Conservation (phyloP, 2,329 filamentous ascomycete species). For the Mollisia scopiformis region DNA sequence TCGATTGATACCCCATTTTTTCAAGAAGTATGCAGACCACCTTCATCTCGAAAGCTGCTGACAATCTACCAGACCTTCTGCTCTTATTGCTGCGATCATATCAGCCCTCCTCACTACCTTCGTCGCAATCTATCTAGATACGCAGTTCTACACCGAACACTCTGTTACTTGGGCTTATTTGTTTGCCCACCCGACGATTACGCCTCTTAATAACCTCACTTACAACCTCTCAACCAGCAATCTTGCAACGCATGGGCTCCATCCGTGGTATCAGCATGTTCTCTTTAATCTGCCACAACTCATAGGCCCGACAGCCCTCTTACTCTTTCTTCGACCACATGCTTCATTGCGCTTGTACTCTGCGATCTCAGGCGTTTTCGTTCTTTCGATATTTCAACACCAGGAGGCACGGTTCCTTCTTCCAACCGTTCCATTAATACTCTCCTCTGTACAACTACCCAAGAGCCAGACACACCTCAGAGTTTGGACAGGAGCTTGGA, state of each 20-base stretch:
- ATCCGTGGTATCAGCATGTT: conserved; percentile 79
- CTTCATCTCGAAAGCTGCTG: conserved; percentile 8
- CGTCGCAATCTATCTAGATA: conserved; percentile 81
- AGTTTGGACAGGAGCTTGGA: conserved; percentile 65
- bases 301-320: conserved; percentile 68
- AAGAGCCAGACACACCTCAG: conserved; percentile 51
- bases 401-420: conserved; percentile 81
- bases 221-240: conserved; percentile 76
- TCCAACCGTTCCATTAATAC: conserved; percentile 74
- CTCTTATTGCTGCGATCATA: conserved; percentile 64
- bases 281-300: conserved; percentile 72
- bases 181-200: conserved; percentile 68
- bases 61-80: conserved; percentile 50
- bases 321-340: conserved; percentile 61
- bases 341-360: conserved; percentile 68
- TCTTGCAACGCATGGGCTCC: conserved; percentile 74
- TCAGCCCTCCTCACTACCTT: conserved; percentile 70
- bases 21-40: conserved; percentile 74
- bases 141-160: conserved; percentile 73
- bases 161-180: conserved; percentile 68
- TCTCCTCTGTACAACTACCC: conserved; percentile 73
- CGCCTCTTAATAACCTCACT: conserved; percentile 75
- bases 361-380: conserved; percentile 71
- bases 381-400: conserved; percentile 76
- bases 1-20: conserved; percentile 83